Evolutionary conservation across 2,329 filamentous ascomycete species (phyloP).

Genomic region (Fusarium torulosum): DNA sequence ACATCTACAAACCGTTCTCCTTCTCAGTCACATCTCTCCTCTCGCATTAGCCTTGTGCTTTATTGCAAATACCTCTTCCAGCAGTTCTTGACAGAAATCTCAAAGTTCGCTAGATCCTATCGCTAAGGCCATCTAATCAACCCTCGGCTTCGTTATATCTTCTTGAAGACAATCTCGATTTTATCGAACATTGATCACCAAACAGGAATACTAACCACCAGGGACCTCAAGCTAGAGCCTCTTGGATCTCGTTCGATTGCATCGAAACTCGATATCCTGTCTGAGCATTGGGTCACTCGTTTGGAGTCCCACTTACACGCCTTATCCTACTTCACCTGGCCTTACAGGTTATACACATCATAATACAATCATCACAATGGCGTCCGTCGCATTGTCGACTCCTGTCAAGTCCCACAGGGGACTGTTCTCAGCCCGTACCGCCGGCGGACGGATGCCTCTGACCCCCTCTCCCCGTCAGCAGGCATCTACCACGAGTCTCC

Average conservation of each 20-base stretch:
- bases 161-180: conserved; percentile 60
- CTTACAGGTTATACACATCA: conserved; percentile 11
- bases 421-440: conserved; percentile 91
- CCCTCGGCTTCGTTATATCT: conserved; percentile 58
- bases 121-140: conserved; percentile 63
- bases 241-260: conserved; percentile 67
- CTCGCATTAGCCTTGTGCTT: conserved; percentile 40
- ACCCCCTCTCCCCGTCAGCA: conserved; percentile 89
- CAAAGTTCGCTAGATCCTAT: conserved; percentile 63
- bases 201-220: conserved; percentile 62
- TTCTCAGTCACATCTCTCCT: conserved; percentile 14
- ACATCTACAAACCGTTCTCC: conserved; percentile 38
- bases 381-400: conserved; percentile 83
- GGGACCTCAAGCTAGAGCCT: conserved; percentile 71
- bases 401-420: conserved; percentile 95
- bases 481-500: conserved; percentile 62
- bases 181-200: conserved; percentile 61
- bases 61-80: conserved; percentile 43
- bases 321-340: conserved; percentile 25
- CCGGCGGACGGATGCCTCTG: conserved; percentile 93
- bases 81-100: conserved; percentile 46
- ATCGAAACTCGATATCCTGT: conserved; percentile 55
- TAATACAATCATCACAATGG: conserved; percentile 72
- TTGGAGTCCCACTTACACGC: conserved; percentile 49
- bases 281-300: conserved; percentile 64